Base-by-base conservation (phyloP, 2,329 filamentous ascomycete genomes). In the Fusarium illudens region DNA sequence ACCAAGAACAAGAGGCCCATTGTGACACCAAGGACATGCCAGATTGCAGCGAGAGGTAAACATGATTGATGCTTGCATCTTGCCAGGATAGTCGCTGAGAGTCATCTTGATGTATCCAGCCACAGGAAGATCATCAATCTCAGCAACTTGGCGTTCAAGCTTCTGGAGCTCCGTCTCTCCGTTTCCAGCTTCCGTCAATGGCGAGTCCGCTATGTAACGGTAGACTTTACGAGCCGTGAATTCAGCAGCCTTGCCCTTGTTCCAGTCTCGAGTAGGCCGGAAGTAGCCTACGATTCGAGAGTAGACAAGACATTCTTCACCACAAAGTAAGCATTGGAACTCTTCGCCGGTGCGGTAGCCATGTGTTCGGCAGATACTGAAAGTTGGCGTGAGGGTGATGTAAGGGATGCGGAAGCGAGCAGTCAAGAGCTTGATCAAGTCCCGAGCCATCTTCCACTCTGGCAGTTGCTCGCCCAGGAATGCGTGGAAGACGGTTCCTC, bases 1-100 rank as follows among this genome's bases (percentile, higher is more conserved):
- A 8, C 71, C 71, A 10, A 56, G 62, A 0, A 73, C 66, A 6
- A 73, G 54, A 1, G 71, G 68, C 0, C 71, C 71, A 9, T 73
- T 73, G 15, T 73, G 71, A 15, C 71, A 73, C 71, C 71, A 73
- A 1, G 71, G 68, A 4, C 71, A 73, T 1, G 68, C 61, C 5
- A 73, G 19, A 1, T 73, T 73, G 30, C 71, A 73, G 0, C 68
- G 61, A 2, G 71, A 73, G 0, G 71, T 73, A 3, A 73, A 73
- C 68, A 73, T 71, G 32, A 73, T 72, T 0, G 71, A 60, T 1
- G 71, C 67, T 17, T 73, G 71, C 27, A 58, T 56, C 44, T 73
- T 73, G 13, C 69, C 71, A 0, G 71, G 71, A 22, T 70, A 73
- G 22, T 73, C 71, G 3, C 64, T 73, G 1, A 73, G 27, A 1